Evolutionary conservation across 257 asterid species (phyloP).

Genomic region (Nicotiana tabacum): DNA sequence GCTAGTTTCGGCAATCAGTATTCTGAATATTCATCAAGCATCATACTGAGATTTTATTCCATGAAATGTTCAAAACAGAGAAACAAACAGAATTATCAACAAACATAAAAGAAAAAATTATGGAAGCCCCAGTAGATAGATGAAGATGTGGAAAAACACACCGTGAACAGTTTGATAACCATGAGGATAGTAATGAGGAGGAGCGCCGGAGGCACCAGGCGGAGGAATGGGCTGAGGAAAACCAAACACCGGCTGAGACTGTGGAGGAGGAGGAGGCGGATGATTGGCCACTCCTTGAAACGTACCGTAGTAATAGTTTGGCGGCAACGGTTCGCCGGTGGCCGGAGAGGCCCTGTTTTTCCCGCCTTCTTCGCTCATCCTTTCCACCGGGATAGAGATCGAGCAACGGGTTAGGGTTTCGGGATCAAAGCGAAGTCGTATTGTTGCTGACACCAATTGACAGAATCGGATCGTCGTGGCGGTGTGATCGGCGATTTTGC

Average conservation of each 20-base stretch:
- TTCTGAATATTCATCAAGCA: too few relatives aligned
- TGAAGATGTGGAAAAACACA: slow-evolving; percentile 6
- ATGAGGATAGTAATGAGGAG: slow-evolving; percentile 51
- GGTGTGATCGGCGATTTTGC: not conserved
- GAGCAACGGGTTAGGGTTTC: slow-evolving; percentile 8
- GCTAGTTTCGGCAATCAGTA: too few relatives aligned
- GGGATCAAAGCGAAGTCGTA: slow-evolving; percentile 14
- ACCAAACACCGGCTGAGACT: slow-evolving; percentile 58
- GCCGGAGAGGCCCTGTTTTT: slow-evolving; percentile 31
- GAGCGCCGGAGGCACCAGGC: slow-evolving; percentile 30
- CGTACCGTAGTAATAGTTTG: slow-evolving; percentile 63
- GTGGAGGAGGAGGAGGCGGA: slow-evolving; percentile 41
- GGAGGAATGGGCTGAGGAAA: slow-evolving; percentile 81
- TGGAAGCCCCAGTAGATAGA: not conserved
- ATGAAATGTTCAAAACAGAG: too few relatives aligned
- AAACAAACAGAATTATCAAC: not conserved
- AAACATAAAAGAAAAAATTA: not conserved
- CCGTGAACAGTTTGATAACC: slow-evolving; percentile 74
- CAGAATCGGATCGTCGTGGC: not conserved
- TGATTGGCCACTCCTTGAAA: slow-evolving; percentile 90
- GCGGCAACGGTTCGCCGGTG: slow-evolving; percentile 36
- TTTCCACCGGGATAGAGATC: not conserved
- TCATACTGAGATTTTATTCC: too few relatives aligned
- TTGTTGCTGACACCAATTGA: not conserved
- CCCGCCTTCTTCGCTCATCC: slow-evolving; percentile 43